Base-by-base conservation (phyloP, 2,329 filamentous ascomycete genomes). In the Exophiala alcalophila region DNA sequence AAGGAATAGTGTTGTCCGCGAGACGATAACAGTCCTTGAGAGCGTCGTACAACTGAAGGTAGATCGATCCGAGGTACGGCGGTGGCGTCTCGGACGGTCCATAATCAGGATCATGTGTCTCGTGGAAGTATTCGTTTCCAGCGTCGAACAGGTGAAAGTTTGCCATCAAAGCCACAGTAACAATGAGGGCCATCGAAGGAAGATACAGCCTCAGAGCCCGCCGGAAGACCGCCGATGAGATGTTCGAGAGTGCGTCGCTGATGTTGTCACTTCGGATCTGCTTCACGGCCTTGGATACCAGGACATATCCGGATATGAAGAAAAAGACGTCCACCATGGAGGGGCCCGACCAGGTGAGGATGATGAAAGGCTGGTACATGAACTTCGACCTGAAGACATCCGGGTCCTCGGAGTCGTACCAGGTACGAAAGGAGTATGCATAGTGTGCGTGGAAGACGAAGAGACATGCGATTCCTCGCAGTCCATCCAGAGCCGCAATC, bases 231-330 rank as follows among this genome's bases (percentile, higher is more conserved):
- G 65, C 62, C 1, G 67, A 69, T n/a, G 65, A 60, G 11, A 70
- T 53, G 5, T 56, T 54, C 9, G 59, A 57, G 33, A 67, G 65
- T 1, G 63, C 62, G 35, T 65, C 59, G 49, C 59, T 66, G 7
- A 34, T n/a, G 5, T 63, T 55, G 25, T 59, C 54, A 42, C 43
- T 61, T 24, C 61, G 62, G 27, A 66, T 64, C 20, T 60, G 56
- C 47, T 62, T 67, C 38, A 67, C 48, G 2, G 64, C 62, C 42
- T 64, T 65, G 37, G 64, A 63, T 8, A 66, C 69, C 26, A 71
- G 58, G 14, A 70, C 68, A 44, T 72, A 72, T 35, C 68, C 69
- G 6, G 67, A 71, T 12, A 72, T 64, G 24, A 72, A 62, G 52
- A 72, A 72, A 57, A 72, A 71, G 18, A 71, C 63, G 32, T 64